phyloP scores from a whole-genome alignment of 1,139 yeast species.

The Oligophagozyma castellii region DNA sequence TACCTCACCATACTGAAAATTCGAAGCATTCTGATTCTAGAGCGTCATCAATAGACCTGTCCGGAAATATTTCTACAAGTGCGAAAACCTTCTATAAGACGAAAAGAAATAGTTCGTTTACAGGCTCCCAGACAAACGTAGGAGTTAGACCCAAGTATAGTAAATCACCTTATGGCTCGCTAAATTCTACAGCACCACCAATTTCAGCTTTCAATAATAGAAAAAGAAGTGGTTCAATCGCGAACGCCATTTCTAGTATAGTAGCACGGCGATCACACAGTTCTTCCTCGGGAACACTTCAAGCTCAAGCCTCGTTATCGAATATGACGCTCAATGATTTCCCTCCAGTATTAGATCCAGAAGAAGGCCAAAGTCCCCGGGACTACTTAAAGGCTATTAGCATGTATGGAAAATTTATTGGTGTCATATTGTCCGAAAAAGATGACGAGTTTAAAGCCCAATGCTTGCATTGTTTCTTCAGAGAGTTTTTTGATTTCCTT shows the following conservation, averaged over 20 bases:
- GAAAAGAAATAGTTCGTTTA: too few relatives aligned
- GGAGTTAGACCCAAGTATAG: too few relatives aligned
- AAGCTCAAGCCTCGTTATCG: not conserved
- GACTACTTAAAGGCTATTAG: slow-evolving; percentile 26
- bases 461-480: slow-evolving; percentile 29
- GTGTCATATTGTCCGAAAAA: slow-evolving; percentile 27
- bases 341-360: slow-evolving; percentile 24
- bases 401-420: slow-evolving; percentile 27
- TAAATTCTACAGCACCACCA: slow-evolving; percentile 2
- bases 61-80: too few relatives aligned
- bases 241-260: slow-evolving; percentile 25
- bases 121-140: too few relatives aligned
- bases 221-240: slow-evolving; percentile 25
- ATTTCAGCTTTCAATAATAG: not conserved
- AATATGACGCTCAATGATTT: slow-evolving; percentile 11
- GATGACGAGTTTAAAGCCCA: slow-evolving; percentile 26
- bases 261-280: slow-evolving; percentile 23
- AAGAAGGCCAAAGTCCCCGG: slow-evolving; percentile 25
- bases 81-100: too few relatives aligned
- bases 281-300: slow-evolving; percentile 6
- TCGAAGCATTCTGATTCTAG: too few relatives aligned
- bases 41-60: too few relatives aligned
- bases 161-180: slow-evolving; percentile 2
- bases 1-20: too few relatives aligned
- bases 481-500: slow-evolving; percentile 32